These are phyloP conservation scores for Infundibulicybe gibba DNA, from an alignment of 768 basidiomycete genomes.

Conservation along the genomic window DNA sequence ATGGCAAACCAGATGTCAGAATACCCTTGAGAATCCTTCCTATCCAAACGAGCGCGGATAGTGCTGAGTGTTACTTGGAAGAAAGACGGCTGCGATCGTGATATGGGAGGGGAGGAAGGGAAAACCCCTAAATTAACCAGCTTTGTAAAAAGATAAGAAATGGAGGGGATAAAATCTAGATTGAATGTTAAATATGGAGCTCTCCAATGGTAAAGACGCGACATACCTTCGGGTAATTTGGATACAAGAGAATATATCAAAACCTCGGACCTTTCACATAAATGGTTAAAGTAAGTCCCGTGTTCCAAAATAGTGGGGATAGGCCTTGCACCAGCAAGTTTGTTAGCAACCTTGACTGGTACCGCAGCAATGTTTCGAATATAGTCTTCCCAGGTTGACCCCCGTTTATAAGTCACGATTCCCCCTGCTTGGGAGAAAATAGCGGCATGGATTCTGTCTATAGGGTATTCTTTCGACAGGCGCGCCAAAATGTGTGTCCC, in stretches of 20 bases:
- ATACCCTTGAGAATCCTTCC: constrained; percentile 30
- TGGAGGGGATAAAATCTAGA: constrained; percentile 33
- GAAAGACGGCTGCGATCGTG: constrained; percentile 70
- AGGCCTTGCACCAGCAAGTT: constrained; percentile 36
- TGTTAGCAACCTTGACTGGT: constrained; percentile 80
- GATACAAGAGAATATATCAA: constrained; percentile 44
- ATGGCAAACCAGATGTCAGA: constrained; percentile 45
- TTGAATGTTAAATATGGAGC: background rate
- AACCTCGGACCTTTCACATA: constrained; percentile 50
- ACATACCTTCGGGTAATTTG: constrained; percentile 36
- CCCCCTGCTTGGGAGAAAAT: constrained; percentile 29
- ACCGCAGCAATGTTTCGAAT: constrained; percentile 61
- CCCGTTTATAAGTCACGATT: constrained; percentile 20
- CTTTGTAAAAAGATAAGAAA: constrained; percentile 59
- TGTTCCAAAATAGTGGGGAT: constrained; percentile 51
- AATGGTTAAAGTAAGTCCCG: constrained; percentile 48
- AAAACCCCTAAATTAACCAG: constrained; percentile 68
- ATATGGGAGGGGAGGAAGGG: constrained; percentile 42
- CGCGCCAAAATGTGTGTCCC: constrained; percentile 49
- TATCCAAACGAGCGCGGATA: constrained; percentile 39
- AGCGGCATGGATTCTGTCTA: constrained; percentile 62
- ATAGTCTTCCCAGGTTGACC: constrained; percentile 70
- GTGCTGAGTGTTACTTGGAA: constrained; percentile 48
- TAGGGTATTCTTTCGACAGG: constrained; percentile 59
- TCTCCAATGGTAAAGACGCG: constrained; percentile 2